A percentile compares a stretch with the other conserved stretches of the same genome.
Evolutionary conservation across 306 rosid species (phyloP).

Genomic region (Senna siamea): DNA sequence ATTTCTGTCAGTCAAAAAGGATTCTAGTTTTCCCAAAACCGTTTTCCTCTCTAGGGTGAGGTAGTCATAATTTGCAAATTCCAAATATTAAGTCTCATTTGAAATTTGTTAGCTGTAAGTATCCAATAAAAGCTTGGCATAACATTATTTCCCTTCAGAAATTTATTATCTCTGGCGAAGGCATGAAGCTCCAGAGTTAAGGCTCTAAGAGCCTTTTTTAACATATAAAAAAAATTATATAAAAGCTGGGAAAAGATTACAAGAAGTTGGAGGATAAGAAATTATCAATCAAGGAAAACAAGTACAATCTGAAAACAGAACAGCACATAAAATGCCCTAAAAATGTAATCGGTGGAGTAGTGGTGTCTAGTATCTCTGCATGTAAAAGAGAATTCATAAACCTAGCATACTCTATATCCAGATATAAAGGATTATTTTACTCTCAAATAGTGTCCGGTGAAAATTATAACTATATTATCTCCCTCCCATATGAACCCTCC

Average conservation of each 20-base stretch:
- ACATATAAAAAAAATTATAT: too few species aligned
- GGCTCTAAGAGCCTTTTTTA: background rate
- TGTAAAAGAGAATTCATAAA: background rate
- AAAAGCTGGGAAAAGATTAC: background rate
- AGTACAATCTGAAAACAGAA: background rate
- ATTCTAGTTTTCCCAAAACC: constrained; percentile 9
- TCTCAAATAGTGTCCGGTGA: constrained; percentile 1
- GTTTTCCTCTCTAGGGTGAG: background rate
- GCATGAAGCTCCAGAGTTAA: constrained; percentile 4
- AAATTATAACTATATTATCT: constrained; percentile 10
- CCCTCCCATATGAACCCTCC: background rate
- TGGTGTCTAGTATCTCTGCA: background rate
- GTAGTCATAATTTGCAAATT: background rate
- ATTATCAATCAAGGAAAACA: background rate
- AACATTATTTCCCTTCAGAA: background rate
- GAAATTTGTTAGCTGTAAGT: background rate
- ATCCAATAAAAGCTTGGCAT: background rate
- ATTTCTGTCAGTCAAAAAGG: constrained; percentile 25
- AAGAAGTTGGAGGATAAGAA: background rate
- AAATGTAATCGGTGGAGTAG: background rate
- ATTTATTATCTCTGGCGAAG: constrained; percentile 1
- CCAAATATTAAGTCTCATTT: background rate
- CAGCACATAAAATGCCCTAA: background rate
- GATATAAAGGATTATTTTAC: constrained; percentile 12
- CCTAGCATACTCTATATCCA: background rate